A percentile compares a stretch with the other conserved stretches of the same genome.
Evolutionary conservation across 2,329 filamentous ascomycete species (phyloP).

Genomic region (Penicillium sp.): DNA sequence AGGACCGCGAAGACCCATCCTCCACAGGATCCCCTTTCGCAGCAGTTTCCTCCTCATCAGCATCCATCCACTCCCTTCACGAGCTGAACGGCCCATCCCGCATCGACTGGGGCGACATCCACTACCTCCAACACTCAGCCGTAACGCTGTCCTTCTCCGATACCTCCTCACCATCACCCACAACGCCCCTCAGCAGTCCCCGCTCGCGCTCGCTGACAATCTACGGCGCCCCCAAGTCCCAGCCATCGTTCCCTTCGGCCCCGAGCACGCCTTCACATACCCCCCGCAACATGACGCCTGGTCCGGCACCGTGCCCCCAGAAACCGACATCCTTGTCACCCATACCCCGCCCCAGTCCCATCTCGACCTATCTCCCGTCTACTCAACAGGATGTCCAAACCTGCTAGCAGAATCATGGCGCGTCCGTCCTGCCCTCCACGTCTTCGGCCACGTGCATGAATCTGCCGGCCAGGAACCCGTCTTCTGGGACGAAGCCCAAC

Average conservation of each 20-base stretch:
- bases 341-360: slow-evolving; percentile 76
- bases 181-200: slow-evolving; percentile 50
- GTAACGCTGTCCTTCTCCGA: slow-evolving; percentile 58
- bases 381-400: slow-evolving; percentile 65
- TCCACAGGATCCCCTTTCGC: slow-evolving; percentile 22
- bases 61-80: slow-evolving; percentile 39
- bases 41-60: slow-evolving; percentile 34
- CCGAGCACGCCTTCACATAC: slow-evolving; percentile 76
- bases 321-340: slow-evolving; percentile 75
- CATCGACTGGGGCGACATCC: slow-evolving; percentile 63
- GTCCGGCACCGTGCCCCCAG: slow-evolving; percentile 64
- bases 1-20: slow-evolving; percentile 47
- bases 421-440: slow-evolving; percentile 68
- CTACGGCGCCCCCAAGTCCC: slow-evolving; percentile 80
- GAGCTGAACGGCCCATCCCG: slow-evolving; percentile 45
- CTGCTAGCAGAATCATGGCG: slow-evolving; percentile 71
- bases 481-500: slow-evolving; percentile 72
- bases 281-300: slow-evolving; percentile 63
- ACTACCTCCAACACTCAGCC: slow-evolving; percentile 70
- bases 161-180: slow-evolving; percentile 44
- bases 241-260: slow-evolving; percentile 59
- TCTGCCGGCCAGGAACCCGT: slow-evolving; percentile 66
- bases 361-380: slow-evolving; percentile 52
- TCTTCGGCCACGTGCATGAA: slow-evolving; percentile 83
- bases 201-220: slow-evolving; percentile 59